Conservation (phyloP, 2,329 filamentous ascomycete genomes). For the Aspergillaceae sp. region DNA sequence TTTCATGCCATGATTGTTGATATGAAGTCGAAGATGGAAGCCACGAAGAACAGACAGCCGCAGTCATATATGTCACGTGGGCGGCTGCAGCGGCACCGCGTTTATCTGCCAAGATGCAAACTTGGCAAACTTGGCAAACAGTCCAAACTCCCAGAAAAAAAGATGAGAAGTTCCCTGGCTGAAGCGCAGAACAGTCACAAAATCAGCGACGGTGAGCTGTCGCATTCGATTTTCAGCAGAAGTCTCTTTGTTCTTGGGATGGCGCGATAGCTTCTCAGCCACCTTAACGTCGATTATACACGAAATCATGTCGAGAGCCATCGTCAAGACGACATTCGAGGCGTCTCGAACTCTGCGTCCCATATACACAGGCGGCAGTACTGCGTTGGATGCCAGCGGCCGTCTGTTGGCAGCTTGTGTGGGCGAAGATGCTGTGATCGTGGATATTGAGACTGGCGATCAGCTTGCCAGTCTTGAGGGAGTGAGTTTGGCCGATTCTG, state of each 20-base stretch:
- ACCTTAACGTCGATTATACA: constrained; percentile 1
- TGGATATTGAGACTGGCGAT: constrained; percentile 71
- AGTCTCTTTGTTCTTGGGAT: constrained; percentile 9
- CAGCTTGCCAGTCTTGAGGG: constrained; percentile 83
- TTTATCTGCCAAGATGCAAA: background rate
- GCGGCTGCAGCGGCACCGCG: constrained; percentile 10
- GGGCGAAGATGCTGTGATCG: constrained; percentile 85
- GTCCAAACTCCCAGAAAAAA: constrained; percentile 29
- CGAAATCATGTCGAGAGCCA: constrained; percentile 42
- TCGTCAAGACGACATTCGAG: constrained; percentile 80
- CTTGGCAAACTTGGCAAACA: constrained; percentile 15
- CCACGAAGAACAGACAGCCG: background rate
- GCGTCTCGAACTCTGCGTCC: constrained; percentile 74
- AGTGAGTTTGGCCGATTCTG: constrained; percentile 42
- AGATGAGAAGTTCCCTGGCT: constrained; percentile 24
- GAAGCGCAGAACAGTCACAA: constrained; percentile 7
- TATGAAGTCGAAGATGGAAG: background rate
- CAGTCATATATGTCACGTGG: constrained; percentile 6
- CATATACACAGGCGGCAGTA: constrained; percentile 85
- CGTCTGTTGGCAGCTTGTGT: constrained; percentile 77
- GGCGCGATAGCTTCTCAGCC: constrained; percentile 9
- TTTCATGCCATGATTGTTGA: background rate
- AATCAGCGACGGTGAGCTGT: constrained; percentile 13
- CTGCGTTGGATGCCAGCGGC: constrained; percentile 72
- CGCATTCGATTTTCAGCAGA: constrained; percentile 10